A percentile compares a stretch with the other conserved stretches of the same genome.
phyloP scores from a whole-genome alignment of 306 rosid genomes.

The Myrica gale region DNA sequence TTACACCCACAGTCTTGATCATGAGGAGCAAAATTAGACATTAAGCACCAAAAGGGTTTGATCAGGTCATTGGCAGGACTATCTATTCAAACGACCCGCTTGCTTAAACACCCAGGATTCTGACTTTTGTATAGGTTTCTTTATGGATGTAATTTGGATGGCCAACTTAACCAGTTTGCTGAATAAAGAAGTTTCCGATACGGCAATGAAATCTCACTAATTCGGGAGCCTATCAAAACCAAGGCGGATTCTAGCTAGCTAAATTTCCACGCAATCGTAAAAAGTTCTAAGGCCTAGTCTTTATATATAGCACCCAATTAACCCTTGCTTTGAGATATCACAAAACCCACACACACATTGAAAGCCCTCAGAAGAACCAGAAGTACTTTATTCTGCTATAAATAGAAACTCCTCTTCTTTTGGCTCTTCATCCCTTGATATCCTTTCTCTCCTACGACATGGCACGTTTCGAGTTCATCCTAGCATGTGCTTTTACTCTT shows the following conservation, averaged over 20 bases:
- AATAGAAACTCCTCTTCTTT: not conserved
- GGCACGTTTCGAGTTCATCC: conserved; percentile 30
- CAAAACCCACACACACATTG: not conserved
- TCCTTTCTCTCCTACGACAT: conserved; percentile 16
- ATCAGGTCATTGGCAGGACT: too few relatives aligned
- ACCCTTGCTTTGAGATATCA: not conserved
- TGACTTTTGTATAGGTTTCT: not conserved
- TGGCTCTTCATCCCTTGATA: not conserved
- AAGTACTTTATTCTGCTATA: not conserved
- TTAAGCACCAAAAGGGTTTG: too few relatives aligned
- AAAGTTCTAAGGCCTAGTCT: not conserved
- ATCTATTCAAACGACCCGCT: too few relatives aligned
- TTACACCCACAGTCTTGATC: not conserved
- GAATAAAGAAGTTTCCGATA: conserved; percentile 5
- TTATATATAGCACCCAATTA: not conserved
- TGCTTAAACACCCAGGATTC: too few relatives aligned
- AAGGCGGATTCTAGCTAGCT: not conserved
- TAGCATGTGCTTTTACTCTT: conserved; percentile 33
- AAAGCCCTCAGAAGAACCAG: not conserved
- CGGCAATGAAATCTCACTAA: too few relatives aligned
- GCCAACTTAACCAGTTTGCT: not conserved
- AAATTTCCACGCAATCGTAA: not conserved
- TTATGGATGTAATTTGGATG: not conserved
- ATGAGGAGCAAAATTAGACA: not conserved
- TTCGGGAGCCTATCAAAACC: not conserved